These are phyloP conservation scores for Dothidotthia symphoricarpi DNA, from an alignment of 2,329 filamentous ascomycete genomes.

Conservation along the genomic window DNA sequence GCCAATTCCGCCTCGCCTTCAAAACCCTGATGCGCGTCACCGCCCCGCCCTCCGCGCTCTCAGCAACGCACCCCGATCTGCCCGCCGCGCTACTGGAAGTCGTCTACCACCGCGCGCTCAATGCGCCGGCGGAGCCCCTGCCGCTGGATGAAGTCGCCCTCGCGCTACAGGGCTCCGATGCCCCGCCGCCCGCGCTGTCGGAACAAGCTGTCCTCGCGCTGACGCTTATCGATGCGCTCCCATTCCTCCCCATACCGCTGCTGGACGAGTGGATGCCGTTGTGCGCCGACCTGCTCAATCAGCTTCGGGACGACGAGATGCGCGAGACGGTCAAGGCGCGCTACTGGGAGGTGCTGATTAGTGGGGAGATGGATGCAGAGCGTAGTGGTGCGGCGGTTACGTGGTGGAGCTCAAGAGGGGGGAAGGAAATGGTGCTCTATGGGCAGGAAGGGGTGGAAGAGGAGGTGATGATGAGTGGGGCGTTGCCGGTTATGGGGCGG, in stretches of 20 bases:
- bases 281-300: conserved; percentile 65
- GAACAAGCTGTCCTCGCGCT: conserved; percentile 76
- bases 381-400: conserved; percentile 73
- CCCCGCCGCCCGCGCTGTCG: conserved; percentile 53
- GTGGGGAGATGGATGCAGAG: conserved; percentile 86
- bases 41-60: conserved; percentile 73
- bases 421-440: conserved; percentile 56
- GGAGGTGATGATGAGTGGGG: conserved; percentile 56
- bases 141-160: conserved; percentile 42
- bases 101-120: conserved; percentile 62
- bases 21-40: conserved; percentile 80
- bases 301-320: conserved; percentile 61
- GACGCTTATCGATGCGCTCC: conserved; percentile 75
- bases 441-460: conserved; percentile 53
- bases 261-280: conserved; percentile 80
- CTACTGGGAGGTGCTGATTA: conserved; percentile 76
- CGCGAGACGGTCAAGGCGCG: conserved; percentile 65
- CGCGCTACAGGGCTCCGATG: conserved; percentile 37
- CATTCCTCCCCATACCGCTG: conserved; percentile 66
- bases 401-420: conserved; percentile 77
- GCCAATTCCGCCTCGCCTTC: conserved; percentile 87
- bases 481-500: conserved; percentile 39
- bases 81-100: conserved; percentile 79
- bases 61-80: conserved; percentile 71
- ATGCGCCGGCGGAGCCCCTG: conserved; percentile 51